Conservation (phyloP, 768 basidiomycete species). For the Agrocybe chaxingu region DNA sequence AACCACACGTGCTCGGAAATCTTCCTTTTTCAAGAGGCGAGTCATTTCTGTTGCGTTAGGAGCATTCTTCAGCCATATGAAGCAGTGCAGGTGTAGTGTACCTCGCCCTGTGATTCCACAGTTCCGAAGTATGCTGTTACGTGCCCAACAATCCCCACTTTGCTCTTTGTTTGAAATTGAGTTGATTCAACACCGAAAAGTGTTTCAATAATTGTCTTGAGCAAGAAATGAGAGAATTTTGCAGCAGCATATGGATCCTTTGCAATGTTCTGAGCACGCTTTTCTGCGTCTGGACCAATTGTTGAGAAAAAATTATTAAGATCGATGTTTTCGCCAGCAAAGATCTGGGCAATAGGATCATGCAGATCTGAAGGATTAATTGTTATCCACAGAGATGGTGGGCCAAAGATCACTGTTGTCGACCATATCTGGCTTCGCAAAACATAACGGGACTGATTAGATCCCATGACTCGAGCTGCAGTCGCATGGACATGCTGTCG, state of each 20-base stretch:
- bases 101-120: constrained; percentile 38
- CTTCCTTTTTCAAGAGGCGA: constrained; percentile 16
- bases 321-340: constrained; percentile 34
- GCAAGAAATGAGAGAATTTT: constrained; percentile 35
- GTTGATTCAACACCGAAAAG: constrained; percentile 27
- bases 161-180: constrained; percentile 11
- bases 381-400: constrained; percentile 36
- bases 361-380: constrained; percentile 38
- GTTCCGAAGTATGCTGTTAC: constrained; percentile 20
- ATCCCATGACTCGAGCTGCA: constrained; percentile 14
- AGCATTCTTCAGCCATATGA: constrained; percentile 27
- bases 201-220: constrained; percentile 23
- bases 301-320: constrained; percentile 26
- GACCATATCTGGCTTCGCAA: constrained; percentile 29
- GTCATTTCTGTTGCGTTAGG: constrained; percentile 26
- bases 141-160: constrained; percentile 8
- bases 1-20: constrained; percentile 22
- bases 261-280: constrained; percentile 29
- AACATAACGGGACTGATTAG: constrained; percentile 16
- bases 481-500: constrained; percentile 16
- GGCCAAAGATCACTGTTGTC: constrained; percentile 18
- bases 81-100: constrained; percentile 31
- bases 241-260: constrained; percentile 35
- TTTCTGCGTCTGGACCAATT: constrained; percentile 17
- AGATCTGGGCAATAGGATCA: constrained; percentile 38